Percentiles rank a stretch among this genome's conserved stretches.
Evolutionary conservation across 306 rosid species (phyloP).

Genomic region (Inga laurina): DNA sequence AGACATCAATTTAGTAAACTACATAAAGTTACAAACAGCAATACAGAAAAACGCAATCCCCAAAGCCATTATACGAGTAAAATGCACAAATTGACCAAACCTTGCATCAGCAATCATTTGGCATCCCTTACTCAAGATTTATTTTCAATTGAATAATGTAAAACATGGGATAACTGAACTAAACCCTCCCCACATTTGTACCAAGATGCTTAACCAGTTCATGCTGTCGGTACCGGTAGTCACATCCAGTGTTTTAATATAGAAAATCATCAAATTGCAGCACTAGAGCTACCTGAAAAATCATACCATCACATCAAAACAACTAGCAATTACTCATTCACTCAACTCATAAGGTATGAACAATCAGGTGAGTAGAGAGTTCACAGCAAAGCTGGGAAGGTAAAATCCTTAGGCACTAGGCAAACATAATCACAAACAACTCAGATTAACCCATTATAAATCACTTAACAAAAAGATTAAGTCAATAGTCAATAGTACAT

Average conservation of each 20-base stretch:
- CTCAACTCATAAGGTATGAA: background rate
- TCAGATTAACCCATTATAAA: background rate
- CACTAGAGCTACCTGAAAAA: background rate
- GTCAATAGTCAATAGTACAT: background rate
- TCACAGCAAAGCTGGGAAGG: background rate
- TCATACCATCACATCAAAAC: background rate
- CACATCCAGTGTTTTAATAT: background rate
- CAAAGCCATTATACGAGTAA: background rate
- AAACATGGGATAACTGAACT: background rate
- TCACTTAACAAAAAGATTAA: background rate
- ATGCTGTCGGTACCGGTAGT: background rate
- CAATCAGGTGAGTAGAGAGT: background rate
- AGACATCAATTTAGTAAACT: background rate
- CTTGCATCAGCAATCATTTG: background rate
- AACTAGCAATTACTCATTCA: background rate
- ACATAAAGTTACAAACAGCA: background rate
- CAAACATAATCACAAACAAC: background rate
- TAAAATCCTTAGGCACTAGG: background rate
- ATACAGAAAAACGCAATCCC: slow-evolving; percentile 2
- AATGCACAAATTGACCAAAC: background rate
- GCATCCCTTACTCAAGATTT: background rate
- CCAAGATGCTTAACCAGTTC: background rate
- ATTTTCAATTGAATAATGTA: background rate
- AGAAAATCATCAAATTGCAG: background rate
- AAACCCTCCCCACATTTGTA: background rate